Conservation (phyloP, 805 yeast species). For the Pichia thaimueangensis region DNA sequence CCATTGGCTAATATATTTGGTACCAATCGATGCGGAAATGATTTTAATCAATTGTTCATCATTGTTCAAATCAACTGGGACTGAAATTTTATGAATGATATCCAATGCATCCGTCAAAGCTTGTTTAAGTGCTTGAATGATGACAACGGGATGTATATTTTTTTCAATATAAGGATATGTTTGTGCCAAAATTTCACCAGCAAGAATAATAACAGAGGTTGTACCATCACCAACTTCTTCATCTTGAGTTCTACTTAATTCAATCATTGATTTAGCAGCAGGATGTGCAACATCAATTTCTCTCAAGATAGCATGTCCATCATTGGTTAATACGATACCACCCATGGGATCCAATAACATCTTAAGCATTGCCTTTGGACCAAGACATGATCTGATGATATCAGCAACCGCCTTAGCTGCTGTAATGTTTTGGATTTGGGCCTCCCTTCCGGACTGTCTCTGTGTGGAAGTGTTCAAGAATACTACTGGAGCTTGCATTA, state of each 20-base stretch:
- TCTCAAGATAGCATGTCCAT: constrained; percentile 96
- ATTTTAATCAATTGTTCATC: constrained; percentile 83
- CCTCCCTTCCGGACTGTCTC: constrained; percentile 94
- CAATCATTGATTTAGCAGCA: constrained; percentile 98
- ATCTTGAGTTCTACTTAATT: constrained; percentile 92
- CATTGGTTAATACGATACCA: constrained; percentile 94
- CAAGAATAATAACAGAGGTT: constrained; percentile 91
- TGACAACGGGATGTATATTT: constrained; percentile 94
- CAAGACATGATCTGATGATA: constrained; percentile 94
- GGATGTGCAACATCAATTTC: constrained; percentile 98
- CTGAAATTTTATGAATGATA: constrained; percentile 75
- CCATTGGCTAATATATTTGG: constrained; percentile 91
- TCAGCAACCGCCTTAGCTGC: constrained; percentile 99
- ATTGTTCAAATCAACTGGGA: constrained; percentile 75
- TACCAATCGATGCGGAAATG: constrained; percentile 89
- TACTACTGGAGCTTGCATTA: constrained; percentile 80
- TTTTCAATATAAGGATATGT: constrained; percentile 91
- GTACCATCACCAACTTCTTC: constrained; percentile 93
- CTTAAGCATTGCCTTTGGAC: constrained; percentile 98
- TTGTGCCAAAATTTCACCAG: constrained; percentile 95
- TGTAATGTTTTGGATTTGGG: constrained; percentile 92
- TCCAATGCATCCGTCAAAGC: constrained; percentile 89
- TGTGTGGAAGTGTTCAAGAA: constrained; percentile 83
- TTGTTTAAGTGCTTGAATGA: constrained; percentile 87
- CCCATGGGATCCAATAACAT: constrained; percentile 97